Evolutionary conservation across 805 yeast species (phyloP), one percentile per base, ranked within the genome.

Genomic region (Pichia rugopelliculosa): DNA sequence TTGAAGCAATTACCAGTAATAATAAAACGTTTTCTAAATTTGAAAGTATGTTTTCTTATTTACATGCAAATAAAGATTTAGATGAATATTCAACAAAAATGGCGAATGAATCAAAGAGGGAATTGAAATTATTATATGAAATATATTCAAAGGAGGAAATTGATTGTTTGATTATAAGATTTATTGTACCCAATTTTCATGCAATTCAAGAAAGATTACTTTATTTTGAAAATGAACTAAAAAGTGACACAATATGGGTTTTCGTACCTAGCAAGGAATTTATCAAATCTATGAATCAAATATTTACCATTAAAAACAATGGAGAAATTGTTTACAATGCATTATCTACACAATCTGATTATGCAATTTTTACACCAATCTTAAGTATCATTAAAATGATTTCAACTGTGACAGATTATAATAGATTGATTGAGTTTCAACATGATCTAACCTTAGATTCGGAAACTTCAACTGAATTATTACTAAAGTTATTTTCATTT

Each of bases 131-230:
- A 5, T 25, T 47, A 11, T 20, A 11, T 13, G 30, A n/a, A 6
- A 17, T 20, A 8, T 42, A 41, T 22, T 8, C 40, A 22, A 38
- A 34, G 15, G 25, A 12, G 1, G 46, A 42, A 37, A 41, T 51
- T 36, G 40, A 45, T n/a, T 24, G 39, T 8, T 17, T 51, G 6
- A 47, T 56, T n/a, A 41, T 39, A 4, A 24, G 27, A 11, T 20
- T 48, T 9, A 23, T 51, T 3, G 13, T 23, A 13, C 56, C 56
- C 2, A 37, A 54, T 38, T 52, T 49, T 36, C 47, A 49, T 8
- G 62, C 63, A 2, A 39, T 58, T 17, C n/a, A 44, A 6, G 64
- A 61, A 42, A 43, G 60, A 41, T 11, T 61, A 3, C 43, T 38
- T 1, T 56, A 48, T 39, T 59, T 59, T 34, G 52, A 41, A 7